These are phyloP conservation scores for Ganoderma meredithae DNA, from an alignment of 1,284 basidiomycete species.

Conservation along the genomic window DNA sequence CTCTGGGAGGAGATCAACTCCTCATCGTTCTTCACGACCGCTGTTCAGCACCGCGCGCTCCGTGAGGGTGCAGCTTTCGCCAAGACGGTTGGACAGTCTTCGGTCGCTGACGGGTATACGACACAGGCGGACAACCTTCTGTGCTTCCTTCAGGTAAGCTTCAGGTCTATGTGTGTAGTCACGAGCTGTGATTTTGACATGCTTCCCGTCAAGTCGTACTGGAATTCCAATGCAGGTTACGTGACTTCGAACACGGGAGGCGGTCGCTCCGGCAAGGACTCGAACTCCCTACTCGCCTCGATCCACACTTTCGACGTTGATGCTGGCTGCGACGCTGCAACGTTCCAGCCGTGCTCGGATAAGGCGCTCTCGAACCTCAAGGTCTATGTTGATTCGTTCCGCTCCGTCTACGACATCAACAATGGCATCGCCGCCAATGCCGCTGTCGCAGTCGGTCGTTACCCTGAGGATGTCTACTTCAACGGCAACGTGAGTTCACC, in stretches of 20 bases:
- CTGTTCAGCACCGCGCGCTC: constrained; percentile 54
- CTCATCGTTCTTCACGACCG: constrained; percentile 56
- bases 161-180: background rate
- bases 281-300: constrained; percentile 53
- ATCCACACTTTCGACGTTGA: constrained; percentile 56
- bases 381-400: constrained; percentile 61
- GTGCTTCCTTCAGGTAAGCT: constrained; percentile 52
- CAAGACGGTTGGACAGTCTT: constrained; percentile 44
- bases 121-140: constrained; percentile 48
- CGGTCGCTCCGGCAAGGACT: constrained; percentile 51
- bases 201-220: constrained; percentile 44
- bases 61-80: constrained; percentile 50
- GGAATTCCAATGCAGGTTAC: constrained; percentile 46
- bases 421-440: constrained; percentile 47
- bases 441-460: constrained; percentile 61
- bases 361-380: constrained; percentile 61
- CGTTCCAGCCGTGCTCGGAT: constrained; percentile 70
- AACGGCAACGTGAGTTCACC: constrained; percentile 53
- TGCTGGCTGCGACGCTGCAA: constrained; percentile 57
- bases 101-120: constrained; percentile 44
- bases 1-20: constrained; percentile 58
- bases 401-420: constrained; percentile 59
- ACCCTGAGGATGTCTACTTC: constrained; percentile 61
- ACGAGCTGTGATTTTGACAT: background rate
- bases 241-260: constrained; percentile 52